These are phyloP conservation scores for Fusarium sp. DNA, from an alignment of 2,329 filamentous ascomycete species.

Conservation along the genomic window DNA sequence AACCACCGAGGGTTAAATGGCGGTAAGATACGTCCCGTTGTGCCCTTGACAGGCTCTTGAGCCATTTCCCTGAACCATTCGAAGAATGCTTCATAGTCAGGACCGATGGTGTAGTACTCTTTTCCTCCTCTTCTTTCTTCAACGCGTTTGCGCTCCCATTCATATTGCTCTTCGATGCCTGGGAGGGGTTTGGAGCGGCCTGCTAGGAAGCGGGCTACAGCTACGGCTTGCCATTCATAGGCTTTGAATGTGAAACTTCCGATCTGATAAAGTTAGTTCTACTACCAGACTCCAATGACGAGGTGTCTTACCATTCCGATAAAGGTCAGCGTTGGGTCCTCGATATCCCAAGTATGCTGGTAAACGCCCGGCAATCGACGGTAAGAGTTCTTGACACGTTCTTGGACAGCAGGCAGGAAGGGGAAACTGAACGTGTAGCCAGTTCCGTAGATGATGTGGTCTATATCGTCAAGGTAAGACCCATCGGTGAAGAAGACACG, in stretches of 20 bases:
- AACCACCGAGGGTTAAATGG: constrained; percentile 36
- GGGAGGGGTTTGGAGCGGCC: constrained; percentile 22
- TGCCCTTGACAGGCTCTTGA: constrained; percentile 24
- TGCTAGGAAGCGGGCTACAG: constrained; percentile 26
- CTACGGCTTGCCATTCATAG: constrained; percentile 40
- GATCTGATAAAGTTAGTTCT: not conserved
- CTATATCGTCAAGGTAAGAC: constrained; percentile 12
- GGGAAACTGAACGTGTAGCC: constrained; percentile 32
- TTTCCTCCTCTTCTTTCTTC: constrained; percentile 39
- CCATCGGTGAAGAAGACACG: constrained; percentile 23
- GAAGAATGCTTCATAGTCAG: constrained; percentile 32
- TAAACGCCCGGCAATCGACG: constrained; percentile 27
- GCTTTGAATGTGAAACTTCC: constrained; percentile 40
- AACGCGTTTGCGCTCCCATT: constrained; percentile 32
- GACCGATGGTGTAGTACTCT: constrained; percentile 37
- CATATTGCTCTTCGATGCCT: constrained; percentile 16
- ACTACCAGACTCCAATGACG: fast-evolving
- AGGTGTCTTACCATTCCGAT: constrained; percentile 18
- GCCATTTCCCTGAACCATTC: constrained; percentile 30
- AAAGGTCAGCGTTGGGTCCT: constrained; percentile 30
- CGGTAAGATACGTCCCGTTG: constrained; percentile 16
- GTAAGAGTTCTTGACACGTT: constrained; percentile 12
- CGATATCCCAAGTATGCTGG: constrained; percentile 35
- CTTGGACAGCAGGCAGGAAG: constrained; percentile 13
- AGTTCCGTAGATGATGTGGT: constrained; percentile 31